Evolutionary conservation across 495 filamentous ascomycete species (phyloP), one percentile per base, ranked within the genome.

Genomic region (Penicillium lividum): DNA sequence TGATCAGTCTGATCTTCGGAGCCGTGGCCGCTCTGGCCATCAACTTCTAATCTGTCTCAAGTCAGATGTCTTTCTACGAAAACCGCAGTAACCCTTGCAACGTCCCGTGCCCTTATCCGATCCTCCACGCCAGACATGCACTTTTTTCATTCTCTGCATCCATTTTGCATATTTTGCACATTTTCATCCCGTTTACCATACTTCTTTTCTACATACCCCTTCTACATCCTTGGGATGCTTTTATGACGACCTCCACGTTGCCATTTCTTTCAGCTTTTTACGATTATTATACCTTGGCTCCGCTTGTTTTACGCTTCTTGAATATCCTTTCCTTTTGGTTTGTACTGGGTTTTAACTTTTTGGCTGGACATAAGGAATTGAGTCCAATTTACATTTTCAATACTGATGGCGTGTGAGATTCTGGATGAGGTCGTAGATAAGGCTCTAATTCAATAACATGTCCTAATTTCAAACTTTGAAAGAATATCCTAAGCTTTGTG

Each of bases 231-330:
- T 25, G 58, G 58, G 43, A 54, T 61, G 49, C 49, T 46, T 58
- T 55, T 42, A 46, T 63, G 56, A 66, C 56, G 65, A 64, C 65
- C 44, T 61, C 59, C 62, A 70, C 65, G 67, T 68, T 68, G 62
- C 58, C 60, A 52, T 53, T 54, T 56, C 51, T 56, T 56, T 59
- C 57, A 31, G 40, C 40, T 25, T 58, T 60, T 69, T 56, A 67
- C 60, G 67, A 70, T 62, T 63, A 53, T 62, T 63, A 52, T 63
- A 62, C 56, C 58, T 57, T 60, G 60, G 62, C 65, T 70, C 63
- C 64, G 62, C 61, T 49, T 27, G 60, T 46, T 55, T 56, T 64
- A 60, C 29, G 63, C 54, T 56, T 68, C 59, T 61, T 70, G 57
- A 64, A 66, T 69, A 69, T 68, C 60, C 59, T 22, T 60, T 57